phyloP scores from a whole-genome alignment of 2,329 filamentous ascomycete genomes.

The Diaporthe sp. region DNA sequence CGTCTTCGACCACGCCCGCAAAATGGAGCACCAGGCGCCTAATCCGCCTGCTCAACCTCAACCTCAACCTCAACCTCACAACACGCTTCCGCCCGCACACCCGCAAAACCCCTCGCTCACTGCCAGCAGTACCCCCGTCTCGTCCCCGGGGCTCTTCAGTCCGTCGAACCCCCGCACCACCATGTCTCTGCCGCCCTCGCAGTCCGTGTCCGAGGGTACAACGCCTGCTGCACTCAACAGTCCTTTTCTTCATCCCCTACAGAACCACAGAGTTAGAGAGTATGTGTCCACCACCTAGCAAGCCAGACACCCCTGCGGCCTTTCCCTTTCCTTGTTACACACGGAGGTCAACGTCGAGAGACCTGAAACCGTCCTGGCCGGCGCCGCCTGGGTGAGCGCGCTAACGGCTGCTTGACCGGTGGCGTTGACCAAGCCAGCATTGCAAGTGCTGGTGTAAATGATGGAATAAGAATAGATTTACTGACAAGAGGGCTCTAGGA shows the following conservation, averaged over 20 bases:
- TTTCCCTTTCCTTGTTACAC: background rate
- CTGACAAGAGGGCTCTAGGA: conserved; percentile 63
- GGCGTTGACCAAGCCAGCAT: background rate
- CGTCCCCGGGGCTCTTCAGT: conserved; percentile 74
- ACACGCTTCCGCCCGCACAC: conserved; percentile 51
- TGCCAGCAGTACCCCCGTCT: conserved; percentile 69
- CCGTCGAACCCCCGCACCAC: conserved; percentile 61
- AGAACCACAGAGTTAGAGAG: conserved; percentile 83
- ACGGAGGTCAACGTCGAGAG: background rate
- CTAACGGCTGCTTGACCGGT: background rate
- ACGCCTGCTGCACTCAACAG: conserved; percentile 67
- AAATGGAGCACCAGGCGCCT: conserved; percentile 50
- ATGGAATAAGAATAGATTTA: background rate
- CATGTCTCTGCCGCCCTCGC: conserved; percentile 53
- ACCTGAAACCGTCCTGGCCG: conserved; percentile 6
- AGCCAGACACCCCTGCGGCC: background rate
- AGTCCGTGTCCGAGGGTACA: conserved; percentile 66
- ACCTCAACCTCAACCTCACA: conserved; percentile 49
- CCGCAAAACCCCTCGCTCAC: conserved; percentile 61
- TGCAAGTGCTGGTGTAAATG: background rate
- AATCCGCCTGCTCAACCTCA: conserved; percentile 41
- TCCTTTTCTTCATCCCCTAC: conserved; percentile 78
- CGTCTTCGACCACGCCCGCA: conserved; percentile 36
- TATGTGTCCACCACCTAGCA: conserved; percentile 60
- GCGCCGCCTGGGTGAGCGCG: background rate